These are phyloP conservation scores for Tetraselmis striata DNA, from an alignment of 139 green algal species.

Conservation along the genomic window DNA sequence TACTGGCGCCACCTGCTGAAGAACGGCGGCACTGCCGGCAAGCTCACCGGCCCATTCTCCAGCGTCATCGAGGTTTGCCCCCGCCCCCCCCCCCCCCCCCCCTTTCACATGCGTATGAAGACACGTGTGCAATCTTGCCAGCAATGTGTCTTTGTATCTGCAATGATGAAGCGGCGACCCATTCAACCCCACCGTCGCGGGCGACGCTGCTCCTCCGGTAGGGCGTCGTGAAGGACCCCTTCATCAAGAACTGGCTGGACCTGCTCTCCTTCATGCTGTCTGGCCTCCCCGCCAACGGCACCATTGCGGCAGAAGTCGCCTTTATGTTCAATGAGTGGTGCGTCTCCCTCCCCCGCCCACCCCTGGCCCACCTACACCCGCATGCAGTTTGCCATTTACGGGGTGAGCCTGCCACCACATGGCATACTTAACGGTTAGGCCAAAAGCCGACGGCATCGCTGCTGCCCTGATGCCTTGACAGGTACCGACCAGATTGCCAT, in stretches of 20 bases:
- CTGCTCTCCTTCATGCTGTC: slow-evolving; percentile 93
- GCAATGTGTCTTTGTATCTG: slow-evolving; percentile 2
- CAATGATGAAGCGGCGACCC: background rate
- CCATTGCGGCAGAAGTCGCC: slow-evolving; percentile 86
- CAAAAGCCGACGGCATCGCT: too few species aligned
- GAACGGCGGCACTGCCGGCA: slow-evolving; percentile 30
- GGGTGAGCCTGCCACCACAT: too few species aligned
- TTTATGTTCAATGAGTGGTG: slow-evolving; percentile 83
- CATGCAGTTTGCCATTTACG: too few species aligned
- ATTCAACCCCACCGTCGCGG: background rate
- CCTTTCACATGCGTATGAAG: background rate
- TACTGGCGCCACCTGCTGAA: slow-evolving; percentile 65
- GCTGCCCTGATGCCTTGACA: background rate
- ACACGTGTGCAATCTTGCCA: background rate
- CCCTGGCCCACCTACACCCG: background rate
- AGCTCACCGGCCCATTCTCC: slow-evolving; percentile 78
- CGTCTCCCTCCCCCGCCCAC: background rate
- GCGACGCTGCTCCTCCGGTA: slow-evolving; percentile 51
- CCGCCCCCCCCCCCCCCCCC: background rate
- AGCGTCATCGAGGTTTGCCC: slow-evolving; percentile 34
- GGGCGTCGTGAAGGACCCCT: slow-evolving; percentile 59
- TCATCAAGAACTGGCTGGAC: slow-evolving; percentile 90
- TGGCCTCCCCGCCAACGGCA: slow-evolving; percentile 82
- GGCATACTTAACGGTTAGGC: too few species aligned
- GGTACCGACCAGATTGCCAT: slow-evolving; percentile 1